These are phyloP conservation scores for Phytophthora ramorum DNA, from an alignment of 352 stramenopile genomes.

Conservation along the genomic window DNA sequence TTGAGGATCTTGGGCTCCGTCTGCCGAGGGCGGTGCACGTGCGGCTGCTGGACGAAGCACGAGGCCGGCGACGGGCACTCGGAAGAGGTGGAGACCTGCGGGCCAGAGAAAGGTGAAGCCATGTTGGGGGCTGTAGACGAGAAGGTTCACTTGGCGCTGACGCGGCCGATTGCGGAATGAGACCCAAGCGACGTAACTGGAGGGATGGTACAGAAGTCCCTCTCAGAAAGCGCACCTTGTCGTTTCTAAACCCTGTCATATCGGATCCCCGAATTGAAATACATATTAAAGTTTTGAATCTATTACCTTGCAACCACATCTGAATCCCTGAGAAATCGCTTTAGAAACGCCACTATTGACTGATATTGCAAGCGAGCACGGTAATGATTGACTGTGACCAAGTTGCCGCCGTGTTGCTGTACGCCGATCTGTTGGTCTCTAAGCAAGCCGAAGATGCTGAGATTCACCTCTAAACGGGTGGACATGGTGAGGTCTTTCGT, in stretches of 20 bases:
- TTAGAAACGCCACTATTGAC: background rate
- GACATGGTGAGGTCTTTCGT: slow-evolving; percentile 10
- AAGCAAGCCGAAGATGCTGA: too few relatives aligned
- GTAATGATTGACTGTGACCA: background rate
- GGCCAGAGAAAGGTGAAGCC: slow-evolving; percentile 11
- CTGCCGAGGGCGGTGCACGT: slow-evolving; percentile 69
- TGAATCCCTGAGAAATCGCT: too few relatives aligned
- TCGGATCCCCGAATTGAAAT: too few relatives aligned
- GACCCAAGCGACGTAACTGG: background rate
- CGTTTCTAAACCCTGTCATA: too few relatives aligned
- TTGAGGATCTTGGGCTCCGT: slow-evolving; percentile 90
- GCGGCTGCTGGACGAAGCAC: slow-evolving; percentile 73
- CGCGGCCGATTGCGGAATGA: slow-evolving; percentile 27
- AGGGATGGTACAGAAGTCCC: background rate
- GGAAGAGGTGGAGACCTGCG: slow-evolving; percentile 37
- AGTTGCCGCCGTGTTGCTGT: too few relatives aligned
- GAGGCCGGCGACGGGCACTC: slow-evolving; percentile 57
- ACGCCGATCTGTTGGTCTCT: too few relatives aligned
- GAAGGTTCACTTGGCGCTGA: slow-evolving; percentile 10
- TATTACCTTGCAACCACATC: too few relatives aligned
- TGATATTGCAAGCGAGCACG: background rate
- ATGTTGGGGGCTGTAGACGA: slow-evolving; percentile 7
- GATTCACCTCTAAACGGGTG: slow-evolving; percentile 11
- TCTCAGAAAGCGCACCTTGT: too few relatives aligned
- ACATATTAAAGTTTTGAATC: too few relatives aligned